Base-by-base conservation (phyloP, 176 grass and related monocot genomes). In the Rhynchospora pubera region DNA sequence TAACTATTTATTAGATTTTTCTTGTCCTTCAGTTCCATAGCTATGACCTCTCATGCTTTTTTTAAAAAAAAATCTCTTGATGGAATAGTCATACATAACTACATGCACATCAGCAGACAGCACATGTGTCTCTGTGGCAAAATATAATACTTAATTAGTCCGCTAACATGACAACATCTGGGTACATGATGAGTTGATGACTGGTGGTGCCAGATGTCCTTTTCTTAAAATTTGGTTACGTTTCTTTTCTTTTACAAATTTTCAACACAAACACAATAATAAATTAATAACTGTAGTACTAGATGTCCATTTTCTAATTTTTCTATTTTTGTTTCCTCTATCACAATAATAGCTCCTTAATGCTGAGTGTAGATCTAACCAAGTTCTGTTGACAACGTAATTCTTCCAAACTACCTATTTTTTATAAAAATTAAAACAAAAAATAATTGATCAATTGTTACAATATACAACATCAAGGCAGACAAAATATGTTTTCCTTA, bases 71-170 rank as follows among this genome's bases (percentile, higher is more conserved):
- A 1, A 15, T 30, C 10, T 75, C 2, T 28, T 13, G 47, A 28
- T 24, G 21, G 72, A 76, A 56, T 56, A 77, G 13, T 56, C 72
- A 77, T 77, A 52, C 21, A 74, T 52, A 52, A 56, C 24, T 23
- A 56, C 50, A 77, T 77, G 72, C 50, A 77, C 50, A 77, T 55
- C 26, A 28, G 26, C 26, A 28, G 26, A 28, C 26, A 28, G 26
- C 72, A 77, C 72, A 77, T 55, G 47, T 48, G 50, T 32, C 24
- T 32, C 55, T 77, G 55, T 34, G 72, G 24, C 72, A 77, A 56
- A 28, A n/a, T 32, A 55, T 18, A 26, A 26, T 74, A 74, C 5
- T 74, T 74, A 74, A 74, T 74, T 74, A 19, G 21, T 28, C 46
- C 24, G 23, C 24, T 77, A 77, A 56, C 72, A 77, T 56, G 47